Evolutionary conservation across 352 stramenopile genomes (phyloP).

Genomic region (Phytophthora tentaculata): DNA sequence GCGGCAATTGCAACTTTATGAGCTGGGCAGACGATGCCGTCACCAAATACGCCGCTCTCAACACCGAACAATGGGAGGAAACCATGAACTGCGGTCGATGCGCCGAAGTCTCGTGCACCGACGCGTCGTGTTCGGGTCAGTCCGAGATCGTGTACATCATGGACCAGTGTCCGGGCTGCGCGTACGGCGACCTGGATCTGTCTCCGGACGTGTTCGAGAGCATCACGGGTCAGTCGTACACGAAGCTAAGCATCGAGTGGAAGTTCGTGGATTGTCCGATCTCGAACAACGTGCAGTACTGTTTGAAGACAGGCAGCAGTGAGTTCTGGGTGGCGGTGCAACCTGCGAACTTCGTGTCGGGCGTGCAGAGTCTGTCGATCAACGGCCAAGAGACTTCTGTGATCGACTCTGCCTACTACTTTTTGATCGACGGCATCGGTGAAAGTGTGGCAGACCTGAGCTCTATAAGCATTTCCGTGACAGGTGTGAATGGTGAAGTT

Average conservation of each 20-base stretch:
- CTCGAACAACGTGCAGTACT: constrained; percentile 61
- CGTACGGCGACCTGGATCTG: constrained; percentile 60
- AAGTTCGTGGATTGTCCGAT: constrained; percentile 71
- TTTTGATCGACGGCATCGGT: constrained; percentile 56
- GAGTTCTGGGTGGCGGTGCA: constrained; percentile 70
- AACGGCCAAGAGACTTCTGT: constrained; percentile 61
- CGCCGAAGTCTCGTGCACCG: constrained; percentile 54
- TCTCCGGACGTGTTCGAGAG: constrained; percentile 61
- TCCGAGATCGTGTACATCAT: constrained; percentile 72
- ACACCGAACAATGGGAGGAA: constrained; percentile 46
- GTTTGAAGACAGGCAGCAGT: constrained; percentile 68
- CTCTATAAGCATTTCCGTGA: constrained; percentile 51
- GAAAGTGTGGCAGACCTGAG: constrained; percentile 45
- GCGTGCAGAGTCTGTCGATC: constrained; percentile 59
- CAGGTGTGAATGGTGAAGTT: constrained; percentile 55
- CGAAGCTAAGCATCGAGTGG: constrained; percentile 61
- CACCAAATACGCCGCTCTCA: constrained; percentile 53
- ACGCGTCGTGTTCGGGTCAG: constrained; percentile 47
- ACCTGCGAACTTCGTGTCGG: constrained; percentile 58
- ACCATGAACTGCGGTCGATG: constrained; percentile 58
- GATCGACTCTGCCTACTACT: constrained; percentile 75
- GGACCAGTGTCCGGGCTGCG: constrained; percentile 68
- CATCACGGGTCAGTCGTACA: constrained; percentile 61
- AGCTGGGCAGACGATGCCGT: constrained; percentile 27
- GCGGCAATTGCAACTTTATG: constrained; percentile 63